phyloP scores from a whole-genome alignment of 2,329 filamentous ascomycete species.

The Pseudogymnoascus sp. region DNA sequence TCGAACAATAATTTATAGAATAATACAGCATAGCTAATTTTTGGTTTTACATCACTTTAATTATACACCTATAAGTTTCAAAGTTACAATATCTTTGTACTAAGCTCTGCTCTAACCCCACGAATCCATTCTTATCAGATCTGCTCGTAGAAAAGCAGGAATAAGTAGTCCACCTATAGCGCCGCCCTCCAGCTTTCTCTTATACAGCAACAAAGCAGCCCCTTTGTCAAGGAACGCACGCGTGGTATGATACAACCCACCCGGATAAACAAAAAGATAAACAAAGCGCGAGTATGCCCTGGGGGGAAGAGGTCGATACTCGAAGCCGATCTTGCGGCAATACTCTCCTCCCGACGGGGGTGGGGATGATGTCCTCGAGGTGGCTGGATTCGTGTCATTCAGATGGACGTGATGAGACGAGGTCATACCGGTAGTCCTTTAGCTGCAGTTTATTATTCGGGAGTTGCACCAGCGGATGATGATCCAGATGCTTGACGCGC shows the following conservation, averaged over 20 bases:
- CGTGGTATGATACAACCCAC: conserved; percentile 18
- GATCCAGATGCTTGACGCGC: background rate
- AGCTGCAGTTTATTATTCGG: background rate
- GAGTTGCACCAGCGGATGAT: background rate
- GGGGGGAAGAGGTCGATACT: conserved; percentile 18
- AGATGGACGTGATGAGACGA: background rate
- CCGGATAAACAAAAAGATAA: conserved; percentile 10
- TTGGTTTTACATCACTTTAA: too few species aligned
- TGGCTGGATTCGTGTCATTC: background rate
- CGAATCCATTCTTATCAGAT: conserved; percentile 56
- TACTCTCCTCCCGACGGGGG: background rate
- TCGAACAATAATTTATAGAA: too few species aligned
- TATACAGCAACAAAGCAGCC: conserved; percentile 21
- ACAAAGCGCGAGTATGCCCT: conserved; percentile 39
- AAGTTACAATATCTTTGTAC: conserved; percentile 41
- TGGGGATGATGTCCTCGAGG: background rate
- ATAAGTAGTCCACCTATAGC: conserved; percentile 64
- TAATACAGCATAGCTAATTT: too few species aligned
- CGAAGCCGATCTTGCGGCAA: background rate
- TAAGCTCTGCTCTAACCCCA: conserved; percentile 54
- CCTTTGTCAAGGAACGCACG: conserved; percentile 18
- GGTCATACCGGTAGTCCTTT: background rate
- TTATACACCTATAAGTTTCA: background rate
- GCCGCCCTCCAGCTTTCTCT: conserved; percentile 8
- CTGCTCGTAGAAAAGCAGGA: conserved; percentile 61